Conservation (phyloP, 768 basidiomycete species). For the Lactarius tabidus region DNA sequence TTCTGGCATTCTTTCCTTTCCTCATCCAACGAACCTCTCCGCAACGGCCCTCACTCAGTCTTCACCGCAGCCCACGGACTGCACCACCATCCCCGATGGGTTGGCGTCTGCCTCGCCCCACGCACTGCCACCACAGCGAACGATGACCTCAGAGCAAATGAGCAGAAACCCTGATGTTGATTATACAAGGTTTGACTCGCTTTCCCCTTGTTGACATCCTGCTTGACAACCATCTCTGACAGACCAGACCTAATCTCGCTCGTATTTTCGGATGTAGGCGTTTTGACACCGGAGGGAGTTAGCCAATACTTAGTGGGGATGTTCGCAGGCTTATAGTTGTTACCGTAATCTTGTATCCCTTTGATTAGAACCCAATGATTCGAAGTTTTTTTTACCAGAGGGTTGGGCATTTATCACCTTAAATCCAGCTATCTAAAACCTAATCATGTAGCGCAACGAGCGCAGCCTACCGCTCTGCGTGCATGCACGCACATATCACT, state of each 20-base stretch:
- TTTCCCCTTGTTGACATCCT: not conserved
- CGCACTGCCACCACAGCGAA: conserved; percentile 31
- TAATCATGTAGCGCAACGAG: not conserved
- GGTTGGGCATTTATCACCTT: not conserved
- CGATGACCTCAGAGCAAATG: conserved; percentile 81
- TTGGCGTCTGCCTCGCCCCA: conserved; percentile 25
- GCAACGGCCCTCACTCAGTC: conserved; percentile 5
- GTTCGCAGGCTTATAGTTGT: conserved; percentile 62
- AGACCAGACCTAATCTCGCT: conserved; percentile 92
- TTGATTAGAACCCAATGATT: conserved; percentile 1
- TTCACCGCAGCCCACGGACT: conserved; percentile 7
- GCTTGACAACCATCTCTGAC: conserved; percentile 24
- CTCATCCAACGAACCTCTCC: conserved; percentile 33
- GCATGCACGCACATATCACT: not conserved
- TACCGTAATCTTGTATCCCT: not conserved
- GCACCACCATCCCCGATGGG: conserved; percentile 6
- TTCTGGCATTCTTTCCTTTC: conserved; percentile 69
- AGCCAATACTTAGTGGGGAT: conserved; percentile 95
- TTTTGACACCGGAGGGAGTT: conserved; percentile 87
- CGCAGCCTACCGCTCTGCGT: not conserved
- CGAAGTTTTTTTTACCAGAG: not conserved
- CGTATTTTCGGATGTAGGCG: conserved; percentile 92
- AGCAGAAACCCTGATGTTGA: conserved; percentile 86
- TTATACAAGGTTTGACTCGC: conserved; percentile 70
- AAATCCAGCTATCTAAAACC: not conserved